A percentile compares a stretch with the other conserved stretches of the same genome.
Evolutionary conservation across 768 basidiomycete genomes (phyloP).

Genomic region (Hygrophorus russula): DNA sequence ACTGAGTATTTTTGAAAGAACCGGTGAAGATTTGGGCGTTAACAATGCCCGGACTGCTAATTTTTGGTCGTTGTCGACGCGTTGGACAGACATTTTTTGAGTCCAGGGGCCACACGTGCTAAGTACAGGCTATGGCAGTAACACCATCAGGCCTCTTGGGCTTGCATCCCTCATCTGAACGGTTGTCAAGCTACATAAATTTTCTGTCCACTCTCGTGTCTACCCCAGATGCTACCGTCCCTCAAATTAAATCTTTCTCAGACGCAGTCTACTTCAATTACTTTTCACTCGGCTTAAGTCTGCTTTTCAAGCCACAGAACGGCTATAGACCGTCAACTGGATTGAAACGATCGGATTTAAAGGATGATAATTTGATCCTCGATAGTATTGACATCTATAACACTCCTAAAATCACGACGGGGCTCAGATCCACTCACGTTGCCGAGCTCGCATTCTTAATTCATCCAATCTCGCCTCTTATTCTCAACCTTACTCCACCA

Average conservation of each 20-base stretch:
- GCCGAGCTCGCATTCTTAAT: conserved; percentile 46
- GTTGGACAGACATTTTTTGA: too few species aligned
- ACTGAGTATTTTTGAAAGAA: conserved; percentile 15
- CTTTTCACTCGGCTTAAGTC: conserved; percentile 64
- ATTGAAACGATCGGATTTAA: conserved; percentile 32
- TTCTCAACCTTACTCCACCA: conserved; percentile 23
- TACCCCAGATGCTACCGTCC: conserved; percentile 17
- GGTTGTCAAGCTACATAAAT: conserved; percentile 31
- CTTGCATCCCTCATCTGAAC: conserved; percentile 33
- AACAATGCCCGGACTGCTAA: background rate
- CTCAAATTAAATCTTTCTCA: conserved; percentile 69
- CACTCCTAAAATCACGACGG: conserved; percentile 21
- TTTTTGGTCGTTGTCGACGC: background rate
- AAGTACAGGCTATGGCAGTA: background rate
- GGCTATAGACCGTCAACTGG: conserved; percentile 50
- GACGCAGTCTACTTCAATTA: conserved; percentile 88
- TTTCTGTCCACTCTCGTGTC: conserved; percentile 18
- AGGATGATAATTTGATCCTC: conserved; percentile 39
- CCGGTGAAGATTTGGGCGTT: conserved; percentile 6
- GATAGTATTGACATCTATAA: conserved; percentile 85
- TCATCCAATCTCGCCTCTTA: conserved; percentile 45
- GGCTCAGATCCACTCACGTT: conserved; percentile 24
- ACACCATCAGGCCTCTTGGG: conserved; percentile 35
- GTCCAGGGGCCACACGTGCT: too few species aligned
- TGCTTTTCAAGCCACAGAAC: conserved; percentile 58